Evolutionary conservation across 2,329 filamentous ascomycete genomes (phyloP).

Genomic region (Colletotrichum karsti): DNA sequence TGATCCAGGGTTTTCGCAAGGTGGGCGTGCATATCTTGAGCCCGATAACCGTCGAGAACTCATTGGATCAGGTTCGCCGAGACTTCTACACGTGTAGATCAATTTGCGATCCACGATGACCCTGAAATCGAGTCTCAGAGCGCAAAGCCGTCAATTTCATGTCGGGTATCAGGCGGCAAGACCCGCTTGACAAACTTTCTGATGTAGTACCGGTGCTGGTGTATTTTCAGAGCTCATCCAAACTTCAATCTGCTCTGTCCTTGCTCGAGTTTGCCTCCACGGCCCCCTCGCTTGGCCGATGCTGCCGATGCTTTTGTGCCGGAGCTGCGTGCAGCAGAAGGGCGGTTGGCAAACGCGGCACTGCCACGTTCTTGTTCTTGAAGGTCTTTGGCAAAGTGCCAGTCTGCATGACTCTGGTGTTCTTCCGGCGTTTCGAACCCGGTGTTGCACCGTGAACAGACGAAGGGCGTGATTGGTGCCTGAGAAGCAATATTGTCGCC

Average conservation of each 20-base stretch:
- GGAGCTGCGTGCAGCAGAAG: constrained; percentile 40
- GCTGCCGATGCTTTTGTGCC: constrained; percentile 41
- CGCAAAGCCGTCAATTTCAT: neutral
- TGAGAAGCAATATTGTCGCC: constrained; percentile 14
- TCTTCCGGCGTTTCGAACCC: constrained; percentile 65
- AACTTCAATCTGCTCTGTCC: constrained; percentile 70
- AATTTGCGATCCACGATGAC: constrained; percentile 5
- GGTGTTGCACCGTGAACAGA: constrained; percentile 73
- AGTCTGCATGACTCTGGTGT: constrained; percentile 84
- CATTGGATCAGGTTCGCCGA: neutral
- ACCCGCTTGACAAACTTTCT: constrained; percentile 25
- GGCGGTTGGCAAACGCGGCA: constrained; percentile 50
- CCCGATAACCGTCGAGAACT: neutral
- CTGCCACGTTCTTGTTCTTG: constrained; percentile 69
- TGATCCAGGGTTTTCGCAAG: neutral
- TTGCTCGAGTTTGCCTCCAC: constrained; percentile 54
- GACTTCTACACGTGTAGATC: too few species aligned
- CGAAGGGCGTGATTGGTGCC: constrained; percentile 47
- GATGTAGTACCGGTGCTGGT: neutral
- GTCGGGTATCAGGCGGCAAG: constrained; percentile 19
- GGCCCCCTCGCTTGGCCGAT: constrained; percentile 46
- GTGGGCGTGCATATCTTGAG: neutral
- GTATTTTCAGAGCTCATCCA: constrained; percentile 48
- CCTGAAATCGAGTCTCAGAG: constrained; percentile 13
- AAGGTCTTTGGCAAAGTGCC: constrained; percentile 92